These are phyloP conservation scores for Clonostachys rhizophaga DNA, from an alignment of 2,329 filamentous ascomycete species.

Conservation along the genomic window DNA sequence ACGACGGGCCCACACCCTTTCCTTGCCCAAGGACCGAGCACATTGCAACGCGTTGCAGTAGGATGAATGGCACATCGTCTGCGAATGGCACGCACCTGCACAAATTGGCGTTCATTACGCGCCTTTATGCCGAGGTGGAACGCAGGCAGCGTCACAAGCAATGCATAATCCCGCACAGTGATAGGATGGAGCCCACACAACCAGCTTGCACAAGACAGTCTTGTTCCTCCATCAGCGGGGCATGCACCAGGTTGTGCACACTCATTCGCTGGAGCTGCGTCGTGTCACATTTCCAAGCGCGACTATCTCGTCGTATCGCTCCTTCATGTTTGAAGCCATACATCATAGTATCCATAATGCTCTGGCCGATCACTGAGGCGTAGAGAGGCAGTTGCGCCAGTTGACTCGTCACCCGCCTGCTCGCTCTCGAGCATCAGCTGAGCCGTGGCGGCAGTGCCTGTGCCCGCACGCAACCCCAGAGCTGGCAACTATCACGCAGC, in stretches of 20 bases:
- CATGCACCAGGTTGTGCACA: slow-evolving; percentile 13
- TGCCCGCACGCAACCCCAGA: no score
- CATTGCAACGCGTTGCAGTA: no score
- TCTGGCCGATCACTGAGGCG: no score
- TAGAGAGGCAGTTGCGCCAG: no score
- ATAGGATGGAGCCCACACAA: slow-evolving; percentile 12
- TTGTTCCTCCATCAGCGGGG: neutral
- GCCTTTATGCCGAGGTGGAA: slow-evolving; percentile 14
- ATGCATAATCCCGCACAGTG: slow-evolving; percentile 25
- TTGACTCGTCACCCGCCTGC: no score
- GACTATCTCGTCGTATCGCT: neutral
- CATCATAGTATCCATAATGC: no score
- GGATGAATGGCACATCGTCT: neutral
- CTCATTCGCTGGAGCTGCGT: slow-evolving; percentile 18
- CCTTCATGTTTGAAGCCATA: neutral
- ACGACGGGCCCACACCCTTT: no score
- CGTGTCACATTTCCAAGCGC: slow-evolving; percentile 13
- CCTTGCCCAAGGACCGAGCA: no score
- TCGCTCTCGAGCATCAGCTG: no score
- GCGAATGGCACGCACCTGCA: slow-evolving; percentile 2
- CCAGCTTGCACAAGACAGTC: slow-evolving; percentile 12
- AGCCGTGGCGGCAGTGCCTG: no score
- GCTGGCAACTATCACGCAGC: no score
- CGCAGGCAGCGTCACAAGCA: slow-evolving; percentile 25
- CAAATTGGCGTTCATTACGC: slow-evolving; percentile 2